phyloP scores from a whole-genome alignment of 2,329 filamentous ascomycete genomes.

The Ophioceras dolichostomum region DNA sequence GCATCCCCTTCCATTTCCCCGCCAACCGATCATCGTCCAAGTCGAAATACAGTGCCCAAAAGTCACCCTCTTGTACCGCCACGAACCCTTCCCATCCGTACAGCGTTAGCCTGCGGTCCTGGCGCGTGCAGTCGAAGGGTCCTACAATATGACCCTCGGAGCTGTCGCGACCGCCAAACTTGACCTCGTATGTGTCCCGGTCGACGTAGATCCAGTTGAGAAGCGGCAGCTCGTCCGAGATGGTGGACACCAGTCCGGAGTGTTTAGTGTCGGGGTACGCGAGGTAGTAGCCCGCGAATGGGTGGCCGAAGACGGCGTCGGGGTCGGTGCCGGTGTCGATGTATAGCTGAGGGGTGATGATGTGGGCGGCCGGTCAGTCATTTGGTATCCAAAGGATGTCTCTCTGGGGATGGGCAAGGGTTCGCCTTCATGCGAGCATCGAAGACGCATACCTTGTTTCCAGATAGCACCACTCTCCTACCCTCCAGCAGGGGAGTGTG shows the following conservation, averaged over 20 bases:
- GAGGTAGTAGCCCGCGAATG: constrained; percentile 43
- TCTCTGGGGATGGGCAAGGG: too few relatives aligned
- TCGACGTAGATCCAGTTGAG: constrained; percentile 39
- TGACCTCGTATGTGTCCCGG: constrained; percentile 29
- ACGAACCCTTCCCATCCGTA: constrained; percentile 37
- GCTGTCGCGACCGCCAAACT: constrained; percentile 28
- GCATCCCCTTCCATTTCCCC: constrained; percentile 19
- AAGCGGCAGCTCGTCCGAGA: constrained; percentile 32
- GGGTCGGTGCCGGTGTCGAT: constrained; percentile 26
- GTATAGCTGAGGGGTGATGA: constrained; percentile 22
- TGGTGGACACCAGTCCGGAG: constrained; percentile 34
- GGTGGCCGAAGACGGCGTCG: constrained; percentile 26
- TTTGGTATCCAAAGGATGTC: constrained; percentile 4
- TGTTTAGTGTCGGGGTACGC: constrained; percentile 38
- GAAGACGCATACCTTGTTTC: constrained; percentile 17
- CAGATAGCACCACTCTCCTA: constrained; percentile 29
- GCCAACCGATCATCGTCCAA: constrained; percentile 29
- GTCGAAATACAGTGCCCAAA: constrained; percentile 37
- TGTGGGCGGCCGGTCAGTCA: too few relatives aligned
- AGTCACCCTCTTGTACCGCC: constrained; percentile 26
- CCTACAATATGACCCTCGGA: constrained; percentile 31
- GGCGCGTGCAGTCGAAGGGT: constrained; percentile 37
- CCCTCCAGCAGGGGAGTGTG: constrained; percentile 29
- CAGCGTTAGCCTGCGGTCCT: constrained; percentile 36
- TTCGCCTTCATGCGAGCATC: too few relatives aligned